phyloP scores from a whole-genome alignment of 2,329 filamentous ascomycete species.

The Fusarium coffeatum region DNA sequence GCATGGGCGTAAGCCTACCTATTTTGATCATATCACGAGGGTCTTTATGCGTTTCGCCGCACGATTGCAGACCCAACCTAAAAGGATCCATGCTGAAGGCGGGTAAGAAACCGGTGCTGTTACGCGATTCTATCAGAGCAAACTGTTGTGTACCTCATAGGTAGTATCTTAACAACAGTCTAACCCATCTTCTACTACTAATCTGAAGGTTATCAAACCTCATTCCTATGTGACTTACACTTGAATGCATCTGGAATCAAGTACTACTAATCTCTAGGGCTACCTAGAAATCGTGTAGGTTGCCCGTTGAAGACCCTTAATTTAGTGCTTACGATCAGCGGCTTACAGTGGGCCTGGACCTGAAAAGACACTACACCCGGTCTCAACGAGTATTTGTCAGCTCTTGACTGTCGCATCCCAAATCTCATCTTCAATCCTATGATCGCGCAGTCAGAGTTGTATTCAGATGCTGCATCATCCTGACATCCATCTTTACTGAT shows the following conservation, averaged over 20 bases:
- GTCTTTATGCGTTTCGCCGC: neutral
- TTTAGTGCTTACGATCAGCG: conserved; percentile 20
- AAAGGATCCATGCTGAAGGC: no score
- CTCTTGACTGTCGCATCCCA: neutral
- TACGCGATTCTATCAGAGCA: neutral
- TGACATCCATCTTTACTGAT: no score
- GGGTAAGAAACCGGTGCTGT: no score
- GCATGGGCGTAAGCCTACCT: no score
- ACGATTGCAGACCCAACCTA: neutral
- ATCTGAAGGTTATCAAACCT: no score
- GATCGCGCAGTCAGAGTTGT: no score
- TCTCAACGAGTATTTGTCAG: conserved; percentile 36
- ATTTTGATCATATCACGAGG: no score
- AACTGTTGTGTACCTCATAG: neutral
- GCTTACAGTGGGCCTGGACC: neutral
- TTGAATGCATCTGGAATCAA: neutral
- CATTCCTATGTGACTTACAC: neutral
- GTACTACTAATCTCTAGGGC: no score
- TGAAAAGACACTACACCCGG: neutral
- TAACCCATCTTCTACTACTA: no score
- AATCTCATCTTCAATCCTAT: neutral
- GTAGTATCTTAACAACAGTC: no score
- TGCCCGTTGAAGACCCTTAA: neutral
- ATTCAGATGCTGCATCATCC: no score
- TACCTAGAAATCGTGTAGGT: no score